Conservation (phyloP, 2,329 filamentous ascomycete species). For the Aspergillus alliaceus region DNA sequence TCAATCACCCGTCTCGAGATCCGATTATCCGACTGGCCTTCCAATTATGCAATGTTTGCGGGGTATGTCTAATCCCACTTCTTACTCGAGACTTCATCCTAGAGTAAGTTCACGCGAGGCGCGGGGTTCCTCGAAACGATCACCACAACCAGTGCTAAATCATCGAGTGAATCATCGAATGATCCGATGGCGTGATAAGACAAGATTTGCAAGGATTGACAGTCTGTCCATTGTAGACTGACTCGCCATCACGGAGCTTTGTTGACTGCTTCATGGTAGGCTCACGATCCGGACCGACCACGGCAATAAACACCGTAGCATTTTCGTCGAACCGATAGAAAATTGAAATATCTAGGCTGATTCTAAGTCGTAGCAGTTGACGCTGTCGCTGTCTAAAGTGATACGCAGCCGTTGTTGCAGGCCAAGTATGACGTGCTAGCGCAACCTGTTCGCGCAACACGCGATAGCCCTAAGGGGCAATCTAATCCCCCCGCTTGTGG, state of each 20-base stretch:
- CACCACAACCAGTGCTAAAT: background rate
- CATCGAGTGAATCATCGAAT: background rate
- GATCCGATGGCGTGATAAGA: conserved; percentile 13
- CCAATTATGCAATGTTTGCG: conserved; percentile 24
- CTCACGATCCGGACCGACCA: background rate
- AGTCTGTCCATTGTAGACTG: conserved; percentile 1
- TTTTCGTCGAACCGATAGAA: background rate
- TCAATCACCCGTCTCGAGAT: conserved; percentile 14
- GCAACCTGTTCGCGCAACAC: conserved; percentile 13
- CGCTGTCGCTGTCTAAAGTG: background rate
- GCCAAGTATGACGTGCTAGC: conserved; percentile 29
- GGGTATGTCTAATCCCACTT: conserved; percentile 16
- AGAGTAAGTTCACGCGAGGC: background rate
- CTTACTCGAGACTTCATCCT: background rate
- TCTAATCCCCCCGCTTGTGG: background rate
- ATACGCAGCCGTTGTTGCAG: conserved; percentile 1
- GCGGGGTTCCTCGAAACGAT: conserved; percentile 4
- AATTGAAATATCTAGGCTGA: background rate
- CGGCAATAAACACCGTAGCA: background rate
- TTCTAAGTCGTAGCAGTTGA: background rate
- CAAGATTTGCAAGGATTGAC: conserved; percentile 5
- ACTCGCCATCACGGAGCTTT: background rate
- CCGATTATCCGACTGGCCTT: conserved; percentile 16
- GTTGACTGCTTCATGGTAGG: background rate
- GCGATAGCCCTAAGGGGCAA: background rate